phyloP scores from a whole-genome alignment of 306 rosid genomes.

The Ochetophila trinervis region DNA sequence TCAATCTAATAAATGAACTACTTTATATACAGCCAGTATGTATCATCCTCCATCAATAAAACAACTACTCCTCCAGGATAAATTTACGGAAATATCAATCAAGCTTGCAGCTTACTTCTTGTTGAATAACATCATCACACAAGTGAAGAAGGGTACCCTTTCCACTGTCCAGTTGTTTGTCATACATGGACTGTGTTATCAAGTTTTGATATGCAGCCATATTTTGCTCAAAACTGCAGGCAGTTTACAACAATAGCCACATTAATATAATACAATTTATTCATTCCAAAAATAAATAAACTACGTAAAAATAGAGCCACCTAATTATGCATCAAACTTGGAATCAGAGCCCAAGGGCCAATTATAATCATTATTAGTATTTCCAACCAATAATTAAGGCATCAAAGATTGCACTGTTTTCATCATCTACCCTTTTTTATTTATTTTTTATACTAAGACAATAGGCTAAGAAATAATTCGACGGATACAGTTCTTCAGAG shows the following conservation, averaged over 20 bases:
- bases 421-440: background rate
- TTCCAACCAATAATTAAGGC: slow-evolving; percentile 6
- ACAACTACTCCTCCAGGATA: background rate
- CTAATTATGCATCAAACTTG: background rate
- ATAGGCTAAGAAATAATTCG: background rate
- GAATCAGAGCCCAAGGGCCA: slow-evolving; percentile 14
- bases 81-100: background rate
- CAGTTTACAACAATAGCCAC: slow-evolving; percentile 18
- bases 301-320: background rate
- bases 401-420: background rate
- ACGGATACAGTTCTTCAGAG: background rate
- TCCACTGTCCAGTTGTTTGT: slow-evolving; percentile 95
- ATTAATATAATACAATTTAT: slow-evolving; percentile 3
- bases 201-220: slow-evolving; percentile 86
- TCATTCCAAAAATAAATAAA: background rate
- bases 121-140: slow-evolving; percentile 98
- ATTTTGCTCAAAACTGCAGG: slow-evolving; percentile 78
- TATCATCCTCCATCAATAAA: background rate
- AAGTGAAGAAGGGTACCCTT: slow-evolving; percentile 97
- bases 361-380: background rate
- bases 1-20: too few species aligned
- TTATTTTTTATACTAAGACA: too few species aligned
- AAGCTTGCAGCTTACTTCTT: slow-evolving; percentile 63
- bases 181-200: slow-evolving; percentile 94
- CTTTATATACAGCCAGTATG: background rate